phyloP scores from a whole-genome alignment of 352 stramenopile species.

The Pythium aristosporum region DNA sequence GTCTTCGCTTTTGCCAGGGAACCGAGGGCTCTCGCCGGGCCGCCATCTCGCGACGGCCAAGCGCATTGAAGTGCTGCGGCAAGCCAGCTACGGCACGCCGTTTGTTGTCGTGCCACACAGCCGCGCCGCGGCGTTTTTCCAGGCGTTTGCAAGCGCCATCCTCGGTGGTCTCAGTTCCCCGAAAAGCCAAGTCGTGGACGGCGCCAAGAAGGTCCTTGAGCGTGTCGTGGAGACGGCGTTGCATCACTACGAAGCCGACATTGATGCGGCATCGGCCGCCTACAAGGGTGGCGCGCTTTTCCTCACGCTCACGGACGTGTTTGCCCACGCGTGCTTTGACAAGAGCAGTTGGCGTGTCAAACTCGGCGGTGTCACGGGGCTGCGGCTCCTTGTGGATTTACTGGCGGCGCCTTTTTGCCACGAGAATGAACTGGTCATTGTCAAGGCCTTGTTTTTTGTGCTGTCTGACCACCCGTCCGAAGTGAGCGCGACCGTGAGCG shows the following conservation, averaged over 20 bases:
- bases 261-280: conserved; percentile 28
- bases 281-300: conserved; percentile 67
- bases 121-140: conserved; percentile 57
- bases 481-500: conserved; percentile 76
- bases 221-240: conserved; percentile 56
- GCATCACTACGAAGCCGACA: conserved; percentile 20
- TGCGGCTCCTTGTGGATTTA: conserved; percentile 63
- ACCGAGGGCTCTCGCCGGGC: conserved; percentile 72
- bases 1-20: conserved; percentile 73
- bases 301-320: conserved; percentile 77
- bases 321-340: conserved; percentile 84
- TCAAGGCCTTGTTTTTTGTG: conserved; percentile 87
- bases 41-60: conserved; percentile 77
- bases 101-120: conserved; percentile 40
- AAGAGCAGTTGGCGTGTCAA: conserved; percentile 86
- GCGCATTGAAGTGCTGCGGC: conserved; percentile 73
- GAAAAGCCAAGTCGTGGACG: conserved; percentile 55
- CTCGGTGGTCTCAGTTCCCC: conserved; percentile 65
- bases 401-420: conserved; percentile 78
- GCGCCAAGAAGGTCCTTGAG: conserved; percentile 46
- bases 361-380: conserved; percentile 67
- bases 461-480: conserved; percentile 83
- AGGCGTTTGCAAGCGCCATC: conserved; percentile 61
- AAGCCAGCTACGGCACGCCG: conserved; percentile 72
- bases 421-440: conserved; percentile 84